These are phyloP conservation scores for Melampsora abietis-canadensis DNA, from an alignment of 1,284 basidiomycete species.

Conservation along the genomic window DNA sequence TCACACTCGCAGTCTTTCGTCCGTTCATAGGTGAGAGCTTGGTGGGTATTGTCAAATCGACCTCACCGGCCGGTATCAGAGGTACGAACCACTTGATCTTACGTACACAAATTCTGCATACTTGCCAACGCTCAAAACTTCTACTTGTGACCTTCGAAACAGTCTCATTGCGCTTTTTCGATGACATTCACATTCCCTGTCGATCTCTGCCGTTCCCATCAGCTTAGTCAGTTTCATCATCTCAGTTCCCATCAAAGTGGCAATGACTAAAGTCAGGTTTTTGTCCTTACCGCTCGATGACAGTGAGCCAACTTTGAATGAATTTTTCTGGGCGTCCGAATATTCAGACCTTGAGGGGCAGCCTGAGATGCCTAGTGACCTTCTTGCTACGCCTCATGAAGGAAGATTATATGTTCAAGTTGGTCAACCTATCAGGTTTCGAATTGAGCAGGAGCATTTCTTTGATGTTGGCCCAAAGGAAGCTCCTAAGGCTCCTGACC, in stretches of 20 bases:
- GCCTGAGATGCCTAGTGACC: constrained; percentile 22
- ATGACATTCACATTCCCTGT: constrained; percentile 38
- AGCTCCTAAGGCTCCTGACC: constrained; percentile 30
- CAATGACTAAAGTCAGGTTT: neutral
- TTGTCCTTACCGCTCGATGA: neutral
- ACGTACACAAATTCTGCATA: neutral
- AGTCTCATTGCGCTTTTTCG: constrained; percentile 40
- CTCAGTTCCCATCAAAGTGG: neutral
- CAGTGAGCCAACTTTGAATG: constrained; percentile 37
- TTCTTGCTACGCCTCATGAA: constrained; percentile 14
- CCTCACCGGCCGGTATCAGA: constrained; percentile 27
- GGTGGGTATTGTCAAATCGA: constrained; percentile 39
- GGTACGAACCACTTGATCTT: constrained; percentile 2
- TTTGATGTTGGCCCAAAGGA: constrained; percentile 37
- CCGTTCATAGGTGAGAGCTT: constrained; percentile 39
- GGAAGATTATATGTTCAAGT: constrained; percentile 35
- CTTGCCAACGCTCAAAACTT: neutral
- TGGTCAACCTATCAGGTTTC: constrained; percentile 31
- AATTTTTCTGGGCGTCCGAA: constrained; percentile 42
- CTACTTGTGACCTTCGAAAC: neutral
- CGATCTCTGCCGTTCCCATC: constrained; percentile 27
- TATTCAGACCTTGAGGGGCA: constrained; percentile 29
- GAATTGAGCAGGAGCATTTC: constrained; percentile 40
- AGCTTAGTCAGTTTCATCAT: constrained; percentile 18
- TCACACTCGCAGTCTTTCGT: constrained; percentile 39